A percentile compares a stretch with the other conserved stretches of the same genome.
These are phyloP conservation scores for Trypanosoma mega DNA, from an alignment of 208 protist genomes.

Conservation along the genomic window DNA sequence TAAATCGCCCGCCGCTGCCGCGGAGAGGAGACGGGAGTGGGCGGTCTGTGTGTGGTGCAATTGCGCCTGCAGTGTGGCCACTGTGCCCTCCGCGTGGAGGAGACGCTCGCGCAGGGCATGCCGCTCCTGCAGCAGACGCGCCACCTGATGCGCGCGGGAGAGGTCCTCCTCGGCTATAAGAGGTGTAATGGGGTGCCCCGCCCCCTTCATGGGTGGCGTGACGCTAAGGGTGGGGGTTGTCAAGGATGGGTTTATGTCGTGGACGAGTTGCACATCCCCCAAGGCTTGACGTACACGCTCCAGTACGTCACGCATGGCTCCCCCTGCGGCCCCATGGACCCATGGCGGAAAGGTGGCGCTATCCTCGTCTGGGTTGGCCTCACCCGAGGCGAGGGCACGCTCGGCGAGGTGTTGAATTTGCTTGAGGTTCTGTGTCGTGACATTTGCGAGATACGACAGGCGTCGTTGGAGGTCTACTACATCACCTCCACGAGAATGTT, in stretches of 20 bases:
- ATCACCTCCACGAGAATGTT: too few relatives aligned
- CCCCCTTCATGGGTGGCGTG: not conserved
- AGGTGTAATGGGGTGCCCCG: not conserved
- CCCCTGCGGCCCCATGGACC: not conserved
- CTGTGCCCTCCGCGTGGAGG: conserved; percentile 8
- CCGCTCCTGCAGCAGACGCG: conserved; percentile 13
- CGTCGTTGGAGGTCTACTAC: conserved; percentile 9
- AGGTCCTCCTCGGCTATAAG: not conserved
- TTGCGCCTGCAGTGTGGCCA: conserved; percentile 10
- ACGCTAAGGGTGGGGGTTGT: not conserved
- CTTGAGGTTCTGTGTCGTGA: conserved; percentile 7
- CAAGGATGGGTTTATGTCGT: conserved; percentile 6
- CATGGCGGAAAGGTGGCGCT: too few relatives aligned
- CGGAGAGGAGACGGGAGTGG: not conserved
- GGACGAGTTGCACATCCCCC: conserved; percentile 14
- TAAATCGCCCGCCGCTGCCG: not conserved
- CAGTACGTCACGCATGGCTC: conserved; percentile 1
- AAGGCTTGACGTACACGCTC: conserved; percentile 1
- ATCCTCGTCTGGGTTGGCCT: too few relatives aligned
- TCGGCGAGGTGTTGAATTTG: conserved; percentile 11
- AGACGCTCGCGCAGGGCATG: conserved; percentile 4
- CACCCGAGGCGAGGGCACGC: conserved; percentile 1
- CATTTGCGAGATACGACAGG: conserved; percentile 1
- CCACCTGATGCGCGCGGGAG: conserved; percentile 10
- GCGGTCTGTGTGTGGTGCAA: not conserved